Evolutionary conservation across 495 filamentous ascomycete species (phyloP).

Genomic region (Aspergillus coremiiformis): DNA sequence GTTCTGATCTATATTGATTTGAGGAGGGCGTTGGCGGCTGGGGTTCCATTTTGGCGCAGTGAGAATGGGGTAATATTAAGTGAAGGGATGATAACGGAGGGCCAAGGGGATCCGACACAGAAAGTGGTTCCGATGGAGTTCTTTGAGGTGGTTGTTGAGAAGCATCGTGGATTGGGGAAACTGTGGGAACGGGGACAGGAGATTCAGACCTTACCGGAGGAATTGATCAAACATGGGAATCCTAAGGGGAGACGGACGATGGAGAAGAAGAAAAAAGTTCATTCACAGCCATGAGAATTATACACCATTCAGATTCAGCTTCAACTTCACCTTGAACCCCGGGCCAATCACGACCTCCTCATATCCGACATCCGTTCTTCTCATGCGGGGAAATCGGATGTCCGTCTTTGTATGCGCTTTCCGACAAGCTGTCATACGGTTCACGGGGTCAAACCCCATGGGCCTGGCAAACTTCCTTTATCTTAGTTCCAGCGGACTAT

Average conservation of each 20-base stretch:
- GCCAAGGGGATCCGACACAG: slow-evolving; percentile 7
- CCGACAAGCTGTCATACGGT: background rate
- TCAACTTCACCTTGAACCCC: background rate
- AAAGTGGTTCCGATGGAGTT: slow-evolving; percentile 38
- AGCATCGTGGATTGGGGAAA: slow-evolving; percentile 48
- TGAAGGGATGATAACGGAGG: slow-evolving; percentile 31
- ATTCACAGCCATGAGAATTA: background rate
- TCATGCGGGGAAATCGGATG: slow-evolving; percentile 9
- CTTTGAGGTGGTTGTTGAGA: slow-evolving; percentile 49
- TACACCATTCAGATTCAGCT: too few species aligned
- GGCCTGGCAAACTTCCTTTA: too few species aligned
- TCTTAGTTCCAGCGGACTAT: background rate
- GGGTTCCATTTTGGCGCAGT: slow-evolving; percentile 75
- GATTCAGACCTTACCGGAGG: slow-evolving; percentile 43
- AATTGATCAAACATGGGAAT: slow-evolving; percentile 24
- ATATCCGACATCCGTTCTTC: slow-evolving; percentile 6
- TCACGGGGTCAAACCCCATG: background rate
- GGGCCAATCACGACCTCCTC: background rate
- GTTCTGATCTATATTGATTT: slow-evolving; percentile 77
- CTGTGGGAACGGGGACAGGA: slow-evolving; percentile 59
- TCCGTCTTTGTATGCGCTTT: background rate
- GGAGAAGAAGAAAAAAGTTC: background rate
- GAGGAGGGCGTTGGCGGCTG: slow-evolving; percentile 51
- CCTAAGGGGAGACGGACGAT: slow-evolving; percentile 26
- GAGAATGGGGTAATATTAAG: slow-evolving; percentile 71